Evolutionary conservation across 768 basidiomycete genomes (phyloP).

Genomic region (Lyophyllum atratum): DNA sequence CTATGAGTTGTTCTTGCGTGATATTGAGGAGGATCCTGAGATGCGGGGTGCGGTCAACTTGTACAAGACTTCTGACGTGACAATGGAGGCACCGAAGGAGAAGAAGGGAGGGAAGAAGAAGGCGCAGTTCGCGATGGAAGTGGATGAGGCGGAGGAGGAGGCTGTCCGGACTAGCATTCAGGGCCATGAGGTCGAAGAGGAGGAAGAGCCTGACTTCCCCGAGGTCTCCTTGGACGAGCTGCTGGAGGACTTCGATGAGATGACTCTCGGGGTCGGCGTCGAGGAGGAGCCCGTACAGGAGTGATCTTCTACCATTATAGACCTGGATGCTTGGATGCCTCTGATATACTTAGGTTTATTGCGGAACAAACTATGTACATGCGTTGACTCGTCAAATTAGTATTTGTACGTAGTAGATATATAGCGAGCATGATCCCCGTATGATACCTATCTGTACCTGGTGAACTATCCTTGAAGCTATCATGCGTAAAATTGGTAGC

Average conservation of each 20-base stretch:
- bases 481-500: too few species aligned
- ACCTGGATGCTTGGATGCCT: neutral
- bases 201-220: conserved; percentile 86
- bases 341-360: neutral
- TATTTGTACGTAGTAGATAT: too few species aligned
- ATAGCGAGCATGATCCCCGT: too few species aligned
- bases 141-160: conserved; percentile 48
- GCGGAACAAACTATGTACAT: too few species aligned
- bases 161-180: conserved; percentile 17
- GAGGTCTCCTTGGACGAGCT: conserved; percentile 84
- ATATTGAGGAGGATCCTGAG: conserved; percentile 94
- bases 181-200: conserved; percentile 46
- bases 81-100: conserved; percentile 49
- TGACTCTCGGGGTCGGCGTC: conserved; percentile 79
- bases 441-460: too few species aligned
- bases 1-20: conserved; percentile 93
- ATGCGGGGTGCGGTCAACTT: conserved; percentile 84
- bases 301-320: neutral
- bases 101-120: conserved; percentile 40
- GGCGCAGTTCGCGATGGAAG: conserved; percentile 65
- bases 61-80: conserved; percentile 67
- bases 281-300: conserved; percentile 20
- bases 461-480: too few species aligned
- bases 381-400: too few species aligned
- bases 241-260: conserved; percentile 88